Base-by-base conservation (phyloP, 1,284 basidiomycete genomes). In the Ceratobasidium sp. region DNA sequence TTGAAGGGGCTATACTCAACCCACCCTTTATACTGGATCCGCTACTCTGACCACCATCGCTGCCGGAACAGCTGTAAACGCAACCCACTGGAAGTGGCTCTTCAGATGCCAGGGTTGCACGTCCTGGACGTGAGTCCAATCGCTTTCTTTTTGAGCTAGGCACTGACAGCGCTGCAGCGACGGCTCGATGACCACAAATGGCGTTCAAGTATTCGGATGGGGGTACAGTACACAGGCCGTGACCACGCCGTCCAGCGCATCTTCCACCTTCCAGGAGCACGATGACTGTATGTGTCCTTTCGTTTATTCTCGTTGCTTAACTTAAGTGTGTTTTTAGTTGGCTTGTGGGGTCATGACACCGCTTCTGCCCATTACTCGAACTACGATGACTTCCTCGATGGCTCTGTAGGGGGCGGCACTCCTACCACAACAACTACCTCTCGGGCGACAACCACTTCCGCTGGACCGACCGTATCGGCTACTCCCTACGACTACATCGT, bases 401-500 rank as follows among this genome's bases (percentile, higher is more conserved):
- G 89, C 63, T 85, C 85, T 3, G 84, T 85, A 75, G 83, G 81
- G 2, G 79, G 80, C 11, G 80, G 80, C 10, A 80, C 82, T 2
- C 79, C 83, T 8, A 82, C 82, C 8, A 81, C 81, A 0, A 79
- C 82, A 0, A 80, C 84, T 0, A 82, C 83, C 17, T 80, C 82
- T 8, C 78, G 82, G 0, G 80, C 82, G 0, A 81, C 83, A 0
- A 81, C 84, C 1, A 84, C 86, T 2, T 83, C 83, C 31, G 33
- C 61, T 35, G 65, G 35, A 8, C 84, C 86, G 5, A 85, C 86
- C 31, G 84, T 37, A n/a, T 78, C 86, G 84, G 85, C 85, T 3
- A 88, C 86, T 11, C 86, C 88, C 8, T 90, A 89, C 77, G 89
- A 91, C 79, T 90, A 90, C 78, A 89, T 91, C 79, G 83, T 90